These are phyloP conservation scores for Xylaria sp. DNA, from an alignment of 2,329 filamentous ascomycete species.

Conservation along the genomic window DNA sequence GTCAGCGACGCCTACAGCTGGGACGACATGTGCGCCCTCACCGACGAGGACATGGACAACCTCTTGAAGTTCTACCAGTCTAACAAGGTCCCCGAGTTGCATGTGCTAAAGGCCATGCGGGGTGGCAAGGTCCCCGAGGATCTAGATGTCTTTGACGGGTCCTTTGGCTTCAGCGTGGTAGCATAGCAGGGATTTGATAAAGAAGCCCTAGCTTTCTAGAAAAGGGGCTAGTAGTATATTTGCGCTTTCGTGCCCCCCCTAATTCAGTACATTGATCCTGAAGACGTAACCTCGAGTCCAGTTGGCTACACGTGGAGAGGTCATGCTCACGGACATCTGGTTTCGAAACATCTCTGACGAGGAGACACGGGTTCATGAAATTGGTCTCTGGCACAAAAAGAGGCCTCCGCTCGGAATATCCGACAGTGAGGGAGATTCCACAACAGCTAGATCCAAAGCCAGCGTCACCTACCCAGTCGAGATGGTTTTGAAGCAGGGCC, in stretches of 20 bases:
- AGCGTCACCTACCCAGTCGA: slow-evolving; percentile 29
- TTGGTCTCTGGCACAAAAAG: not conserved
- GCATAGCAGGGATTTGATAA: slow-evolving; percentile 32
- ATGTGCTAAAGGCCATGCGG: slow-evolving; percentile 65
- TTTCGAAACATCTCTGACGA: not conserved
- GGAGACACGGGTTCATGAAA: not conserved
- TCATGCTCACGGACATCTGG: not conserved
- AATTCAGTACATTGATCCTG: not conserved
- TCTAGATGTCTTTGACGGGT: slow-evolving; percentile 67
- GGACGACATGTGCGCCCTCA: slow-evolving; percentile 84
- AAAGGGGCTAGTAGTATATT: not conserved
- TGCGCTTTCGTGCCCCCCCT: not conserved
- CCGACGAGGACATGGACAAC: slow-evolving; percentile 83
- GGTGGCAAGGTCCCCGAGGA: slow-evolving; percentile 56
- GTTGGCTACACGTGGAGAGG: slow-evolving; percentile 10
- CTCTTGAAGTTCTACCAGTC: slow-evolving; percentile 79
- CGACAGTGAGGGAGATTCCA: not conserved
- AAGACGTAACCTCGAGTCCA: not conserved
- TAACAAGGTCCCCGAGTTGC: slow-evolving; percentile 65
- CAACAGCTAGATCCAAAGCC: not conserved
- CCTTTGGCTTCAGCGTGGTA: slow-evolving; percentile 68
- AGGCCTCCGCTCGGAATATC: not conserved
- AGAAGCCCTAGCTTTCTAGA: not conserved
- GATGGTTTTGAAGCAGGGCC: slow-evolving; percentile 12
- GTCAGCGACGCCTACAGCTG: slow-evolving; percentile 89